Percentiles rank a stretch among this genome's conserved stretches.
phyloP scores from a whole-genome alignment of 2,329 filamentous ascomycete species.

The Elsinoe perseae region DNA sequence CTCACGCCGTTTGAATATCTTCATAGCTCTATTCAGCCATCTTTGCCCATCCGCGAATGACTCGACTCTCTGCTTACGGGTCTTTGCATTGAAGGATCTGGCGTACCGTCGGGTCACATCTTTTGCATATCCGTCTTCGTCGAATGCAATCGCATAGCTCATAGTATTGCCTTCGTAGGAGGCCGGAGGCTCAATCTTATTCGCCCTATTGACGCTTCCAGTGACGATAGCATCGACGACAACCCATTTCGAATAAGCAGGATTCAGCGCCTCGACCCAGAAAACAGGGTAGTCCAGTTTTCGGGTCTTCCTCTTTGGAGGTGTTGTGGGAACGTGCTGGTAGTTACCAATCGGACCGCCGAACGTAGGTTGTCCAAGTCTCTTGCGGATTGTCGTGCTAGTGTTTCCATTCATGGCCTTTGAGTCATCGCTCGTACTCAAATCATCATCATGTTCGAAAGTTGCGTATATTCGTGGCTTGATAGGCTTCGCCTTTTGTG shows the following conservation, averaged over 20 bases:
- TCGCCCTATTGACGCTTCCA: constrained; percentile 65
- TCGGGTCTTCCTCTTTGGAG: constrained; percentile 42
- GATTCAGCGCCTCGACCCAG: constrained; percentile 89
- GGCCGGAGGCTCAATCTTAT: constrained; percentile 72
- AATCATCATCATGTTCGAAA: constrained; percentile 20
- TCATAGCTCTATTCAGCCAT: constrained; percentile 50
- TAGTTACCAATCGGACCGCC: constrained; percentile 21
- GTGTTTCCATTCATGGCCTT: constrained; percentile 16
- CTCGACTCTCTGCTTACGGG: constrained; percentile 73
- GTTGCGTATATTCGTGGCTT: constrained; percentile 27
- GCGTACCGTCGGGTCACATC: constrained; percentile 86
- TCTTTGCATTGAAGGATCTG: constrained; percentile 86
- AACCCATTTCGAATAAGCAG: constrained; percentile 84
- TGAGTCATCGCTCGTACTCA: constrained; percentile 22
- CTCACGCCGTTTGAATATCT: constrained; percentile 32
- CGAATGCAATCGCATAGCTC: constrained; percentile 78
- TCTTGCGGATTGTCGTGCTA: constrained; percentile 20
- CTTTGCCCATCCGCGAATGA: constrained; percentile 46
- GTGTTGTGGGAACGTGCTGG: constrained; percentile 23
- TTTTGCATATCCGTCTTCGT: constrained; percentile 65
- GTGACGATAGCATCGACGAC: constrained; percentile 80
- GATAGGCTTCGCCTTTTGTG: constrained; percentile 33
- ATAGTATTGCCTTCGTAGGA: constrained; percentile 69
- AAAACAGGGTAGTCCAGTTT: constrained; percentile 78
- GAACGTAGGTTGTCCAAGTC: constrained; percentile 29